These are phyloP conservation scores for Boletus semigastroideus DNA, from an alignment of 1,284 basidiomycete genomes.

Conservation along the genomic window DNA sequence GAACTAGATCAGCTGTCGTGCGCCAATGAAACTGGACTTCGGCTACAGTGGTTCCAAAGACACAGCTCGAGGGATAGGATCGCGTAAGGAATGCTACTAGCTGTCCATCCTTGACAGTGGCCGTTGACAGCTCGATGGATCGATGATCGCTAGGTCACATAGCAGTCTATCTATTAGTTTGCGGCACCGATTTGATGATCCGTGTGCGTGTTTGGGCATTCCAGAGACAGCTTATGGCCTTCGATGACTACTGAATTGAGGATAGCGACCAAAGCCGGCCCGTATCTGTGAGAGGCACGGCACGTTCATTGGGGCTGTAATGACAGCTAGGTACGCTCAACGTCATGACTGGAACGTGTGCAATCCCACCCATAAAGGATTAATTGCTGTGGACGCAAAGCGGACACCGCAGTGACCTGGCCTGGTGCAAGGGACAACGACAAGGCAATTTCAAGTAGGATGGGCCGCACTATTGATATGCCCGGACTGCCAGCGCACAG, in stretches of 20 bases:
- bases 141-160: background rate
- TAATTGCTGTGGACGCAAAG: conserved; percentile 3
- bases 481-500: conserved; percentile 1
- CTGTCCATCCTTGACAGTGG: conserved; percentile 5
- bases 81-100: background rate
- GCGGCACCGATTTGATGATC: conserved; percentile 17
- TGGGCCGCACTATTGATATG: background rate
- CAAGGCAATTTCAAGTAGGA: background rate
- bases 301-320: background rate
- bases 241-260: background rate
- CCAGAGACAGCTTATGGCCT: background rate
- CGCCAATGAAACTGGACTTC: too few relatives aligned
- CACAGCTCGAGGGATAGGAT: background rate
- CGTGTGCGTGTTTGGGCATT: conserved; percentile 1
- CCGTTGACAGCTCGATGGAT: background rate
- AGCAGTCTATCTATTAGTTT: background rate
- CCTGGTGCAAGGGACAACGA: background rate
- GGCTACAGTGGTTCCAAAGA: too few relatives aligned
- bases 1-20: too few relatives aligned
- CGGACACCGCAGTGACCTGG: background rate
- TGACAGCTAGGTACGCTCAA: conserved; percentile 9
- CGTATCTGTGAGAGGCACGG: background rate
- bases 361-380: background rate
- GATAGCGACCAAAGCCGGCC: background rate
- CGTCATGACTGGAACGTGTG: background rate